These are phyloP conservation scores for Catharanthus roseus DNA, from an alignment of 257 asterid species.

Conservation along the genomic window DNA sequence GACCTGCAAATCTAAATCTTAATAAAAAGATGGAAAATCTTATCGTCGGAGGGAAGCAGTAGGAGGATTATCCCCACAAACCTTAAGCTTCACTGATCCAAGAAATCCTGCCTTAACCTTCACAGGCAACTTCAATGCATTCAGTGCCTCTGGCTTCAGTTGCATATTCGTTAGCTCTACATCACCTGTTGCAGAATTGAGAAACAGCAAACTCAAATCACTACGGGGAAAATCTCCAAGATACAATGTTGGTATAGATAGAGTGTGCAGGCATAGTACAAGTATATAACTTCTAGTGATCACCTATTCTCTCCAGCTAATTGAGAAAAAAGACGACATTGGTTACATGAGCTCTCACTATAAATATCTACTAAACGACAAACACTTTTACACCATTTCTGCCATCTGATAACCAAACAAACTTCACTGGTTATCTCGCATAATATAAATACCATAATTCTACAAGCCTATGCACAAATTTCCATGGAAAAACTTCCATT, in stretches of 20 bases:
- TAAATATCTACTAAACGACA: neutral
- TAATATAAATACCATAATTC: neutral
- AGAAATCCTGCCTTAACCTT: constrained; percentile 98
- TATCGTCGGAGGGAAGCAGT: neutral
- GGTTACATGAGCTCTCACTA: neutral
- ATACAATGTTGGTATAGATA: neutral
- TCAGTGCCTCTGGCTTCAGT: constrained; percentile 98
- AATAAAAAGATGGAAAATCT: neutral
- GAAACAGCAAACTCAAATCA: constrained; percentile 1
- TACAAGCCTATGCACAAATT: neutral
- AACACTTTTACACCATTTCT: neutral
- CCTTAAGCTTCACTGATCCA: constrained; percentile 97
- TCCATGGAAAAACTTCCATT: neutral
- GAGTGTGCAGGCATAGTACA: neutral
- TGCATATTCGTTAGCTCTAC: constrained; percentile 95
- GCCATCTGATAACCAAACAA: neutral
- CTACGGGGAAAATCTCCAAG: neutral
- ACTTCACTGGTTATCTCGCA: neutral
- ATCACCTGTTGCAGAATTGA: constrained; percentile 51
- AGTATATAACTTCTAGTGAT: neutral
- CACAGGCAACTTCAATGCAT: constrained; percentile 93
- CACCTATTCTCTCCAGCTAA: neutral
- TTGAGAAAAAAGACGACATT: neutral
- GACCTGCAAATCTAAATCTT: neutral
- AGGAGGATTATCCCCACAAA: constrained; percentile 27